Conservation (phyloP, 2,329 filamentous ascomycete species). For the Aspergillus pseudonomiae region DNA sequence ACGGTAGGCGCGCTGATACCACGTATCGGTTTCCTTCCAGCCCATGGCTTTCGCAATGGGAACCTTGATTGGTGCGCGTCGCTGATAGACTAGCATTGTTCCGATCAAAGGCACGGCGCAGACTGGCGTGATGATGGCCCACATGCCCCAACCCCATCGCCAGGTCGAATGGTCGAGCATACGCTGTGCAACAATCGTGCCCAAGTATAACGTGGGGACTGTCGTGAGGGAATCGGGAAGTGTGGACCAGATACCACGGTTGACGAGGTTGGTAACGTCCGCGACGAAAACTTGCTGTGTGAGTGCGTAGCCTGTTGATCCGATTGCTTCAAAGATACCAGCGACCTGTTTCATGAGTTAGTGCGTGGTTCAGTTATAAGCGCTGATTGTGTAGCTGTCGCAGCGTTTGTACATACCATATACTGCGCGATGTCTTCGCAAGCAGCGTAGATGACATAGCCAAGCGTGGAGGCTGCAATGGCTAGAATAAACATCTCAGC, state of each 20-base stretch:
- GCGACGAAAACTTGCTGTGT: conserved; percentile 68
- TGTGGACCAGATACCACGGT: conserved; percentile 62
- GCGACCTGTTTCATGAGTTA: conserved; percentile 31
- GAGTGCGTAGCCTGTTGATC: conserved; percentile 62
- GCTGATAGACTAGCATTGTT: conserved; percentile 37
- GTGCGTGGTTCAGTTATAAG: too few relatives aligned
- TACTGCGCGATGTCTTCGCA: conserved; percentile 53
- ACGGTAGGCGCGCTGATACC: conserved; percentile 24
- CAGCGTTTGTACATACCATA: conserved; percentile 40
- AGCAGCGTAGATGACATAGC: conserved; percentile 61
- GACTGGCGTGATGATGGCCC: conserved; percentile 44
- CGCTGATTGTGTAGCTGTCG: too few relatives aligned
- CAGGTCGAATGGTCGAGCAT: conserved; percentile 43
- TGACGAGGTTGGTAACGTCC: conserved; percentile 62
- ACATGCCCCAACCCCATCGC: conserved; percentile 50
- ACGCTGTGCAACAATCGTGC: conserved; percentile 46
- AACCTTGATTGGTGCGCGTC: conserved; percentile 18
- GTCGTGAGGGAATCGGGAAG: conserved; percentile 61
- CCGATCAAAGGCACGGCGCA: conserved; percentile 36
- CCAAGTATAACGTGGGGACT: conserved; percentile 56
- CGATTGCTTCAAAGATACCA: conserved; percentile 62
- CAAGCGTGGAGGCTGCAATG: conserved; percentile 58
- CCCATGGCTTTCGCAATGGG: conserved; percentile 2
- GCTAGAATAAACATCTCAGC: conserved; percentile 61
- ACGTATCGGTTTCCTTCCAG: conserved; percentile 5